Conservation (phyloP, 495 filamentous ascomycete genomes). For the Hypoxylon trugodes region DNA sequence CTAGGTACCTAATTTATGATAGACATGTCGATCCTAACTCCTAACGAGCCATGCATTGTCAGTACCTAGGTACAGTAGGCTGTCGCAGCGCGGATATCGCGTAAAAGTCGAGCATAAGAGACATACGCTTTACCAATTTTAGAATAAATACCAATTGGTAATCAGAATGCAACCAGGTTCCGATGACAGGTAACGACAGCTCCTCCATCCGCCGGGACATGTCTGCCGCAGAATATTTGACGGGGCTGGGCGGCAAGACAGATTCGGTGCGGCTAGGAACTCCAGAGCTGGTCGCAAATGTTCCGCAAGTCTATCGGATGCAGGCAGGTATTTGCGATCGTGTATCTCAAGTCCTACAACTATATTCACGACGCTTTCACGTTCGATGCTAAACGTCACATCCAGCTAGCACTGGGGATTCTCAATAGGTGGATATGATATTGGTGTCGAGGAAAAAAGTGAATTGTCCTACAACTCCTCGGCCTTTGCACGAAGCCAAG, state of each 20-base stretch:
- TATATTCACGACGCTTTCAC: not conserved
- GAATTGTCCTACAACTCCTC: not conserved
- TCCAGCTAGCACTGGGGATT: not conserved
- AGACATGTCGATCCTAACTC: no score
- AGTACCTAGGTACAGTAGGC: not conserved
- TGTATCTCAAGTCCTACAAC: slow-evolving; percentile 19
- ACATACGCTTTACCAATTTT: slow-evolving; percentile 2
- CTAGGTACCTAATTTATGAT: no score
- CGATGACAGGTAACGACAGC: not conserved
- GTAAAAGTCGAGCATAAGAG: not conserved
- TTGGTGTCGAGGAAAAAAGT: not conserved
- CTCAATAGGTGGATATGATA: not conserved
- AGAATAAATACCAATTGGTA: not conserved
- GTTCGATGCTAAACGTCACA: slow-evolving; percentile 19
- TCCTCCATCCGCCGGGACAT: not conserved
- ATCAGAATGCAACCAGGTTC: not conserved
- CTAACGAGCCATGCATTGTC: no score
- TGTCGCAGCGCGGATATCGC: slow-evolving; percentile 4
- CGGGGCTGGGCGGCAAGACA: slow-evolving; percentile 35
- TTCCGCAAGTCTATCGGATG: slow-evolving; percentile 4
- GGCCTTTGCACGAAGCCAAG: no score
- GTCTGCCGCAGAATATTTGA: slow-evolving; percentile 4
- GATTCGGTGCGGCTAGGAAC: not conserved
- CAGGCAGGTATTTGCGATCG: slow-evolving; percentile 39
- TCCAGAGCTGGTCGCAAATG: slow-evolving; percentile 5